Evolutionary conservation across 192 early-diverging fungal species (phyloP).

Genomic region (Umbelopsis isabellina): DNA sequence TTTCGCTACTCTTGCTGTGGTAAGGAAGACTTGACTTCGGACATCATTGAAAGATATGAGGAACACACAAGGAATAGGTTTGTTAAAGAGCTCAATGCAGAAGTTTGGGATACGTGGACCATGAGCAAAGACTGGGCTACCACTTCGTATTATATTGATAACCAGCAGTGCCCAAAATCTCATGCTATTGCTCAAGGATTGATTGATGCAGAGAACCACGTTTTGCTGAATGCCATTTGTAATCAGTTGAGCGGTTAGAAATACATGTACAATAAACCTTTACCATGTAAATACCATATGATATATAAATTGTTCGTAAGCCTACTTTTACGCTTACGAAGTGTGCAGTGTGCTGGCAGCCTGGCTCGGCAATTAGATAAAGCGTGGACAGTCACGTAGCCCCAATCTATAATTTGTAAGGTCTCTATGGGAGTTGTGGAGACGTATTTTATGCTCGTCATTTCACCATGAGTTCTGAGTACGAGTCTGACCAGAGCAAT

Average conservation of each 20-base stretch:
- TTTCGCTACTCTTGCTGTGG: constrained; percentile 16
- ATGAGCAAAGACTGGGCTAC: constrained; percentile 1
- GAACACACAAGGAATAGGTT: background rate
- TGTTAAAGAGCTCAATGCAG: background rate
- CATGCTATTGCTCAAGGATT: background rate
- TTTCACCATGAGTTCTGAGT: no score
- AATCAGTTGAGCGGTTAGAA: constrained; percentile 10
- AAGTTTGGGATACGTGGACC: constrained; percentile 13
- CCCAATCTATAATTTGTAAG: no score
- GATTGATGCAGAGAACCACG: constrained; percentile 8
- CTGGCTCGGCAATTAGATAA: no score
- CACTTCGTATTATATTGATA: background rate
- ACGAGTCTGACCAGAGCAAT: no score
- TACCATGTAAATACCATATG: background rate
- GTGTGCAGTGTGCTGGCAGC: no score
- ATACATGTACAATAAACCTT: background rate
- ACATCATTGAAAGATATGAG: constrained; percentile 6
- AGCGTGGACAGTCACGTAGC: no score
- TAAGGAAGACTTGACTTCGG: background rate
- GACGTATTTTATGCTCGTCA: no score
- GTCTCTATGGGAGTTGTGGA: no score
- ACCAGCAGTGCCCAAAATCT: background rate
- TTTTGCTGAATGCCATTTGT: background rate
- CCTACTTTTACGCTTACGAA: background rate
- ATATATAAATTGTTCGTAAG: background rate